A percentile compares a stretch with the other conserved stretches of the same genome.
These are phyloP conservation scores for Phytophthora sp. DNA, from an alignment of 352 stramenopile species.

Conservation along the genomic window DNA sequence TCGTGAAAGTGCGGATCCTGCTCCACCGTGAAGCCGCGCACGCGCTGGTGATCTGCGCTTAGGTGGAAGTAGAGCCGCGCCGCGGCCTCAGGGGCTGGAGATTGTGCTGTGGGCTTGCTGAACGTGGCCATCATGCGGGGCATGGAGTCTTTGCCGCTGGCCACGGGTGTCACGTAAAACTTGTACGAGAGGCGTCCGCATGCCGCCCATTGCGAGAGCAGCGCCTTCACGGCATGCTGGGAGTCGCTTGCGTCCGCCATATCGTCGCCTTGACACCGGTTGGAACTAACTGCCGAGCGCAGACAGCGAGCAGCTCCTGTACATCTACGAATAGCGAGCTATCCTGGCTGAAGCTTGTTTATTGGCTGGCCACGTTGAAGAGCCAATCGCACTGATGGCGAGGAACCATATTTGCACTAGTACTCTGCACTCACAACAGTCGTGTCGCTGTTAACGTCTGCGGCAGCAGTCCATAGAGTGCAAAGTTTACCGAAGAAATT, in stretches of 20 bases:
- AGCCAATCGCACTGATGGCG: not conserved
- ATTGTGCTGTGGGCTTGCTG: slow-evolving; percentile 57
- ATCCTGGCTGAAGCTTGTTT: too few relatives aligned
- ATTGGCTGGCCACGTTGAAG: slow-evolving; percentile 30
- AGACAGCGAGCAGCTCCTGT: too few relatives aligned
- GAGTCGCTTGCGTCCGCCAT: slow-evolving; percentile 43
- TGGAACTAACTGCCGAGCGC: not conserved
- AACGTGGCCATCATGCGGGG: slow-evolving; percentile 63
- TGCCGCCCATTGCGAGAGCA: slow-evolving; percentile 51
- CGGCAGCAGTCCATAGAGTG: too few relatives aligned
- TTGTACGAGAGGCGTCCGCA: slow-evolving; percentile 61
- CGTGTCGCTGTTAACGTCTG: too few relatives aligned
- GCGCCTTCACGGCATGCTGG: slow-evolving; percentile 43
- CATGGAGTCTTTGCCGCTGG: slow-evolving; percentile 38
- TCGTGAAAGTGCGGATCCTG: slow-evolving; percentile 68
- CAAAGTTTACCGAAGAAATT: too few relatives aligned
- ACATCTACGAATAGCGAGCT: too few relatives aligned
- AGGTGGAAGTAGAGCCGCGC: slow-evolving; percentile 68
- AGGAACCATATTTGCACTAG: too few relatives aligned
- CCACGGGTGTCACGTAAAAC: slow-evolving; percentile 43
- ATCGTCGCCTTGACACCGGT: not conserved
- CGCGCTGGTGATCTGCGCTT: slow-evolving; percentile 40
- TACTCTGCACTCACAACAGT: too few relatives aligned
- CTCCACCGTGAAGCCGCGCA: slow-evolving; percentile 66
- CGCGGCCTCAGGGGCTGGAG: slow-evolving; percentile 48